A percentile compares a stretch with the other conserved stretches of the same genome.
Evolutionary conservation across 2,329 filamentous ascomycete species (phyloP).

Genomic region (Nemania abortiva): DNA sequence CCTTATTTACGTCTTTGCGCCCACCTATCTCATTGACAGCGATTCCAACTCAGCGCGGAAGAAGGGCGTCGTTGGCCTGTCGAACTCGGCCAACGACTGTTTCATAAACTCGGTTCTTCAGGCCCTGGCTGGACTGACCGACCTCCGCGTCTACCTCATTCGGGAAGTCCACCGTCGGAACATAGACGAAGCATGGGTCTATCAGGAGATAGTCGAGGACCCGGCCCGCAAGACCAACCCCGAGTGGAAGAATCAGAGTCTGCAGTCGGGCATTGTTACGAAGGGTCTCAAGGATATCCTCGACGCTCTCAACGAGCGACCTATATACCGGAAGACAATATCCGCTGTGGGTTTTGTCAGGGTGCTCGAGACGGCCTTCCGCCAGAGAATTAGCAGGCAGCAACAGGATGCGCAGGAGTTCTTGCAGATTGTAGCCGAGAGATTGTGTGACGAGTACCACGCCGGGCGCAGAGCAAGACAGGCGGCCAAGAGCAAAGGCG

Average conservation of each 20-base stretch:
- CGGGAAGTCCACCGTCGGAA: conserved; percentile 87
- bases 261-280: conserved; percentile 87
- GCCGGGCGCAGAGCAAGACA: conserved; percentile 80
- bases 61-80: conserved; percentile 88
- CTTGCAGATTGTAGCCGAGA: conserved; percentile 90
- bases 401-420: conserved; percentile 99
- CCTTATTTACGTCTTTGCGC: conserved; percentile 95
- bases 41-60: conserved; percentile 77
- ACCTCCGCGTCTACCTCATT: conserved; percentile 91
- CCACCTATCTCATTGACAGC: conserved; percentile 95
- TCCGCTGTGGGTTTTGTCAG: conserved; percentile 86
- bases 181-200: conserved; percentile 82
- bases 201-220: conserved; percentile 70
- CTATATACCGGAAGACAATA: conserved; percentile 93
- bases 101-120: conserved; percentile 98
- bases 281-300: conserved; percentile 91
- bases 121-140: conserved; percentile 88
- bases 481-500: conserved; percentile 60
- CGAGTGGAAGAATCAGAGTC: conserved; percentile 71
- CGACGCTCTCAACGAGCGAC: conserved; percentile 91
- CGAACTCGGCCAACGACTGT: conserved; percentile 94
- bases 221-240: conserved; percentile 53
- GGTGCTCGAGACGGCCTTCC: conserved; percentile 86
- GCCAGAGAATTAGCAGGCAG: conserved; percentile 89
- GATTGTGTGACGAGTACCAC: conserved; percentile 93